Evolutionary conservation across 208 protist genomes (phyloP).

Genomic region (Trypanosoma conorhini): DNA sequence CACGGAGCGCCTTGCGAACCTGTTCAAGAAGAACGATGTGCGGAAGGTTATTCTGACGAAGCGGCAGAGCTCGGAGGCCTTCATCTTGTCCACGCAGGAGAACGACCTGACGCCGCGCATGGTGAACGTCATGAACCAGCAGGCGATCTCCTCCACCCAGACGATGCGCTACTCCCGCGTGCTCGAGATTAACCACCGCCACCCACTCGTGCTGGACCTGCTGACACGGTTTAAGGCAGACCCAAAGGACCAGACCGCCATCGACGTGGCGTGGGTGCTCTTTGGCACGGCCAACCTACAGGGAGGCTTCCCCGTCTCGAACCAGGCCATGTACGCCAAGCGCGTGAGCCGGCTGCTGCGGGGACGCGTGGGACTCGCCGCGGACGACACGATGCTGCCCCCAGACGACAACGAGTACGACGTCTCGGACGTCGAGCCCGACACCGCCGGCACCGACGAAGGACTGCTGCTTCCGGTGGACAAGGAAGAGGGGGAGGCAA

Average conservation of each 20-base stretch:
- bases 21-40: conserved; percentile 78
- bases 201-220: conserved; percentile 96
- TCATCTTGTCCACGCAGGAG: conserved; percentile 92
- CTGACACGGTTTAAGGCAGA: conserved; percentile 83
- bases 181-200: conserved; percentile 98
- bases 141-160: conserved; percentile 80
- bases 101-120: conserved; percentile 97
- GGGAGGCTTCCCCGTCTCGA: conserved; percentile 93
- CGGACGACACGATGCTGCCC: conserved; percentile 67
- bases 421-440: conserved; percentile 39
- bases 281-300: conserved; percentile 95
- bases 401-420: conserved; percentile 77
- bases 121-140: conserved; percentile 96
- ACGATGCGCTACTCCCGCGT: conserved; percentile 80
- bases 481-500: conserved; percentile 27
- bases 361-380: conserved; percentile 77
- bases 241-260: conserved; percentile 76
- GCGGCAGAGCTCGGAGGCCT: conserved; percentile 93
- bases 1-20: conserved; percentile 71
- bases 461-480: conserved; percentile 36
- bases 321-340: conserved; percentile 72
- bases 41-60: conserved; percentile 93
- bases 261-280: conserved; percentile 94
- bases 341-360: conserved; percentile 91
- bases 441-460: conserved; percentile 23